These are phyloP conservation scores for Trypanosoma mega DNA, from an alignment of 208 protist genomes.

Conservation along the genomic window DNA sequence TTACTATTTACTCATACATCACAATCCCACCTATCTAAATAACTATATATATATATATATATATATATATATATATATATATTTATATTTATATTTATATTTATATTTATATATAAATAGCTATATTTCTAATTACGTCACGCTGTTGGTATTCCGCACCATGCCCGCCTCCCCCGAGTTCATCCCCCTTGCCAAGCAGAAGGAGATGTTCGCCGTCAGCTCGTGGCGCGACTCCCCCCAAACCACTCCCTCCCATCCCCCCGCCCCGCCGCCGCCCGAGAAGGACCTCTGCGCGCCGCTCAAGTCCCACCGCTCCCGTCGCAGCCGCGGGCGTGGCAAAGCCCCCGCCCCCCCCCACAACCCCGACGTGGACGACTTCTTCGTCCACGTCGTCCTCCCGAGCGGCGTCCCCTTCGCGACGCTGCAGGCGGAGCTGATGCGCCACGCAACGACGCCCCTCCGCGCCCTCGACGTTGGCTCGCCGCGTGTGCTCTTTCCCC, in stretches of 20 bases:
- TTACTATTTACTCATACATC: too few species aligned
- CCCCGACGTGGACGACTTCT: slow-evolving; percentile 66
- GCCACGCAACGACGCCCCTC: slow-evolving; percentile 43
- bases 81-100: neutral
- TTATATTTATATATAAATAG: neutral
- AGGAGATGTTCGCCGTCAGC: slow-evolving; percentile 69
- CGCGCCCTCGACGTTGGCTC: slow-evolving; percentile 50
- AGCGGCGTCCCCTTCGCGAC: slow-evolving; percentile 31
- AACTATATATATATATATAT: slow-evolving; percentile 1
- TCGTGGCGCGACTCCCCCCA: slow-evolving; percentile 71
- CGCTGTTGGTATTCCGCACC: neutral
- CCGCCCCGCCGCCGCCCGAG: slow-evolving; percentile 10
- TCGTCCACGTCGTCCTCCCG: slow-evolving; percentile 58
- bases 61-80: slow-evolving; percentile 2
- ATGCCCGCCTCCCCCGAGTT: slow-evolving; percentile 71
- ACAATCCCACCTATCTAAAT: neutral
- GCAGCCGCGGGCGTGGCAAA: slow-evolving; percentile 23
- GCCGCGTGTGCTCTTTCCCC: slow-evolving; percentile 41
- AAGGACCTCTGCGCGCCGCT: slow-evolving; percentile 3
- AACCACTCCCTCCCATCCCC: slow-evolving; percentile 5
- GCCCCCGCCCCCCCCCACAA: slow-evolving; percentile 12
- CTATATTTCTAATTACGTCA: neutral
- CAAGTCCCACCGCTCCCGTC: slow-evolving; percentile 19
- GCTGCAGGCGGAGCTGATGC: slow-evolving; percentile 53
- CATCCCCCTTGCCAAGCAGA: slow-evolving; percentile 71